Percentiles rank a stretch among this genome's conserved stretches.
Conservation (phyloP, 2,329 filamentous ascomycete species). For the Fusarium avenaceum region DNA sequence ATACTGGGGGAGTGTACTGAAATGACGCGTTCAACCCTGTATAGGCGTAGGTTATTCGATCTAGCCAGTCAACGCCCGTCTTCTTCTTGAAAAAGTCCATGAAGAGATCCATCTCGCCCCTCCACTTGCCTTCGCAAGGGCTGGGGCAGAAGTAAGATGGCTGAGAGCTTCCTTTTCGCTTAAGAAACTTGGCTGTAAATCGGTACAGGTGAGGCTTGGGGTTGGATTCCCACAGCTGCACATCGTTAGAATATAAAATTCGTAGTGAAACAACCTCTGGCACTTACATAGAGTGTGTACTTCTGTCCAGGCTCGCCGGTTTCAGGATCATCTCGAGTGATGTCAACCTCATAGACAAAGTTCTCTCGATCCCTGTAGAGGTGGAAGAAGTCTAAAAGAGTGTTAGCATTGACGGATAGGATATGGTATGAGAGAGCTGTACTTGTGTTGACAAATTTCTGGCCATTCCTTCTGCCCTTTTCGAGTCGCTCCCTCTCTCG, state of each 20-base stretch:
- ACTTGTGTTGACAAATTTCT: conserved; percentile 65
- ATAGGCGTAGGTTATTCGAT: conserved; percentile 59
- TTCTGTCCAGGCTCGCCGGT: conserved; percentile 67
- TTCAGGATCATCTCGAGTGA: conserved; percentile 66
- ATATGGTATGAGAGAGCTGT: background rate
- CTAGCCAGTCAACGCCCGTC: conserved; percentile 71
- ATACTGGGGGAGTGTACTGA: conserved; percentile 63
- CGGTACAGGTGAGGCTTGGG: conserved; percentile 71
- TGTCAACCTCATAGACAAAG: conserved; percentile 73
- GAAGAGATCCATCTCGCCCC: conserved; percentile 64
- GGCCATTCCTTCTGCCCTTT: conserved; percentile 56
- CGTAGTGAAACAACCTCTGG: background rate
- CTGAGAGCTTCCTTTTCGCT: conserved; percentile 55
- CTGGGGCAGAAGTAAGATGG: conserved; percentile 58
- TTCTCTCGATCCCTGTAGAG: conserved; percentile 73
- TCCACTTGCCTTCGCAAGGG: conserved; percentile 56
- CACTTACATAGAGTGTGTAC: conserved; percentile 70
- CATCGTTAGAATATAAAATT: background rate
- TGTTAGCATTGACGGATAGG: background rate
- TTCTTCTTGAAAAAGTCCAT: conserved; percentile 69
- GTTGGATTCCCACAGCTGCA: conserved; percentile 76
- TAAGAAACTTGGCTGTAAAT: conserved; percentile 67
- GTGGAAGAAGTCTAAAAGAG: conserved; percentile 67
- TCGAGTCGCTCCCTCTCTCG: conserved; percentile 54
- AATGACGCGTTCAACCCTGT: conserved; percentile 54